Evolutionary conservation across 2,329 filamentous ascomycete genomes (phyloP).

Genomic region (Stagonosporopsis chrysanthemi): DNA sequence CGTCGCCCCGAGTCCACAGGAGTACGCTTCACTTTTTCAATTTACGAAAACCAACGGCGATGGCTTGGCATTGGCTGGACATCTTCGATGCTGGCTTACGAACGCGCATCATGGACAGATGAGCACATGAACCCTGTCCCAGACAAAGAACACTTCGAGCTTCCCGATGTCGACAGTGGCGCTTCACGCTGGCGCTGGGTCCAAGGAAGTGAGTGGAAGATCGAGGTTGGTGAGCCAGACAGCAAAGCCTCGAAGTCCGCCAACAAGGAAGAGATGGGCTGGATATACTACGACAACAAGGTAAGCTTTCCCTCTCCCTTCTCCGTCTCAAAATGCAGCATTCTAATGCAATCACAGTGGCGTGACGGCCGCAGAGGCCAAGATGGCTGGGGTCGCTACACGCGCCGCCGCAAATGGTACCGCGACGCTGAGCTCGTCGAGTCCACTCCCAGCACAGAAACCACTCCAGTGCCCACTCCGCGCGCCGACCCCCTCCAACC

Average conservation of each 20-base stretch:
- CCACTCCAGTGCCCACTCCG: constrained; percentile 54
- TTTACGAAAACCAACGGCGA: constrained; percentile 94
- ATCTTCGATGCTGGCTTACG: constrained; percentile 86
- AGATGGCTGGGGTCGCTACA: constrained; percentile 96
- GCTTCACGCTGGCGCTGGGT: constrained; percentile 81
- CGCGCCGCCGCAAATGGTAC: constrained; percentile 92
- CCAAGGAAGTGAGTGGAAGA: constrained; percentile 81
- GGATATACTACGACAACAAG: constrained; percentile 99
- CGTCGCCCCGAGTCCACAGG: constrained; percentile 67
- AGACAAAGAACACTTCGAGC: constrained; percentile 73
- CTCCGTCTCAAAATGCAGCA: not conserved
- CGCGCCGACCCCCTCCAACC: constrained; percentile 44
- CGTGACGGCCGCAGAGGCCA: constrained; percentile 81
- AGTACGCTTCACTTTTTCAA: constrained; percentile 93
- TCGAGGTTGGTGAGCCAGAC: constrained; percentile 71
- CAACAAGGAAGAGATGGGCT: constrained; percentile 68
- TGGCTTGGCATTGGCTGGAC: constrained; percentile 98
- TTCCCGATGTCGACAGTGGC: constrained; percentile 71
- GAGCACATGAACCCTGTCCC: constrained; percentile 87
- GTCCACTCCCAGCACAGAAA: constrained; percentile 57
- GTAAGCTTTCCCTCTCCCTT: constrained; percentile 53
- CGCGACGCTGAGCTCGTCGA: constrained; percentile 96
- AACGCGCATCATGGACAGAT: constrained; percentile 91
- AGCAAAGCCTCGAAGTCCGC: constrained; percentile 47
- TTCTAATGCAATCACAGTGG: constrained; percentile 67